Base-by-base conservation (phyloP, 2,329 filamentous ascomycete species). In the Aspergillus proliferans region DNA sequence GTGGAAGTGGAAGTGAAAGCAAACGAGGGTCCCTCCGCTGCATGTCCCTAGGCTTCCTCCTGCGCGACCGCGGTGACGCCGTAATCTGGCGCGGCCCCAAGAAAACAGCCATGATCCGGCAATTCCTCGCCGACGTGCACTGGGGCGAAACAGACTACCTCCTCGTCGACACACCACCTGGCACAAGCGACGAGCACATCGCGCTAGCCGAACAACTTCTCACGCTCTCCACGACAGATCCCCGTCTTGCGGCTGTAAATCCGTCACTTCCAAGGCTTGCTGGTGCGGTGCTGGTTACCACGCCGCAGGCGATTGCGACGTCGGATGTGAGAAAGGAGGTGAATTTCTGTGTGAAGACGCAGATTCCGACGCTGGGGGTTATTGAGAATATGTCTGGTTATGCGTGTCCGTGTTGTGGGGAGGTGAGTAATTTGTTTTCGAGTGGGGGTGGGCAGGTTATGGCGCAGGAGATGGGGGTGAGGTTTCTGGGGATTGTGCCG, bases 21-120 rank as follows among this genome's bases (percentile, higher is more conserved):
- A 38, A 54, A 3, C 63, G 63, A 19, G 72, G 73, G 28, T 68
- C 72, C 14, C 64, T 76, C 34, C 68, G 72, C 52, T 93, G 89
- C 68, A 96, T 97, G 87, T 95, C 89, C 48, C 77, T 98, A 1
- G 93, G 91, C 2, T 97, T 98, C 62, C 79, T 98, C 6, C 79
- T 98, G 5, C 84, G 85, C 3, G 82, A 84, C 52, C 78, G 92
- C 59, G 88, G 87, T 53, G 90, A 96, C 60, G 92, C 93, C 0
- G 91, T 98, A 0, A 93, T 98, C 36, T 98, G 93, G 93, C 83
- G 93, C 47, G 93, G 93, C 0, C 93, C 93, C 2, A 98, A 98
- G 73, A 98, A 98, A 75, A 98, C 93, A 4, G 93, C 93, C 45
- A 98, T 98, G 93, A 89, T 98, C 50, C 84, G 91, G 38, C 93